Evolutionary conservation across 2,329 filamentous ascomycete species (phyloP), one percentile per base, ranked within the genome.

Genomic region (Chaetothyriales sp.): DNA sequence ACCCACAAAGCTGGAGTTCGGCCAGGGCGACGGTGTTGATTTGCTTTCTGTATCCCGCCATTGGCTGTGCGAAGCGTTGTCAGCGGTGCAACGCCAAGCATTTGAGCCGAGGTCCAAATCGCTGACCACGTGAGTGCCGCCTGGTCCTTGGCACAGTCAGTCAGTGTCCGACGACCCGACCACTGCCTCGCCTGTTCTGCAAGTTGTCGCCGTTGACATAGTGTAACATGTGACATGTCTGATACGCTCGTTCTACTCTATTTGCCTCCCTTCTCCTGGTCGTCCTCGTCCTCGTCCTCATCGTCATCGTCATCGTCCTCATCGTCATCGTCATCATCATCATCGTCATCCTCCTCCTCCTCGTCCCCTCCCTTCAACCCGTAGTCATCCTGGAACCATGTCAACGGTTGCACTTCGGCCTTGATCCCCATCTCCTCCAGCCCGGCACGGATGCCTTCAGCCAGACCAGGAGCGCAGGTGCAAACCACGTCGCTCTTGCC

Each of bases 321-420:
- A 1, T 70, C 69, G 0, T 69, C 69, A 1, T 73, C 71, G 0
- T 81, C 79, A 0, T 81, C 80, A 0, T 80, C 80, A 0, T 76
- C 75, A 0, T 77, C 77, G 0, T 75, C 73, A 0, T 74, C 73
- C 0, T 77, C 78, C 2, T 79, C 79, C 3, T 79, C 77, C 0
- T 75, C 79, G 2, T 75, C 77, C 1, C 71, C 73, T 2, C 74
- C 75, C 64, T 84, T 76, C 46, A 95, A 69, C 0, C 90, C 90
- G 64, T 96, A 96, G 61, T 88, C 86, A 56, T 95, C 86, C 65
- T 93, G 80, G 66, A 94, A 96, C 60, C 84, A 77, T 43, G 81
- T 79, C 47, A 96, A 73, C 25, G 82, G 74, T 62, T 82, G 81
- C 42, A 85, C 75, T 62, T 86, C 77, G 0, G 84, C 83, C 64